Base-by-base conservation (phyloP, 371 early-diverging fungal species). In the Actinomucor elegans region DNA sequence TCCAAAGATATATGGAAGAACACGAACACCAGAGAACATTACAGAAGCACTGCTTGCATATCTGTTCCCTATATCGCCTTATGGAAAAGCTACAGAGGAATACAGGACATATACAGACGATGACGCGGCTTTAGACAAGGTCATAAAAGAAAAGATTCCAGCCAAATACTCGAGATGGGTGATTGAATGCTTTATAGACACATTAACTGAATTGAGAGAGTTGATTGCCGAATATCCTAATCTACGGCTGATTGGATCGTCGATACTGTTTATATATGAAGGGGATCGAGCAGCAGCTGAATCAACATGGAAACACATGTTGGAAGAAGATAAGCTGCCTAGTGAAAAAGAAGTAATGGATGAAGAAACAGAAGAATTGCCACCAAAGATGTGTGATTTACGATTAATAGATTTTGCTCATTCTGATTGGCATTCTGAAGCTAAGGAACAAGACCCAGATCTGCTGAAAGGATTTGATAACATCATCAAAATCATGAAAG, bases 371-470 rank as follows among this genome's bases (percentile, higher is more conserved):
- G 79, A 78, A 15, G 77, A 76, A 12, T 57, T 65, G 15, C 63
- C 68, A 7, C 58, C 63, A 0, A 71, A 82, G 38, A 51, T 85
- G 32, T 74, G 68, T 44, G 87, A 90, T 52, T 61, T 90, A 56
- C 75, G 85, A 5, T 43, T 85, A 26, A 90, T 92, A 46, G 92
- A 92, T 61, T 91, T 91, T 84, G 88, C 83, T 2, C 92, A 88
- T 60, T 85, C 88, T 26, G 64, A 67, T 14, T 91, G 86, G 85
- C 38, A 62, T 17, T 57, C 62, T 1, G 32, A 63, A 37, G 52
- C 63, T 51, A n/a, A 51, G 11, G 23, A 51, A 23, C 78, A 71
- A 47, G 78, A 77, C 49, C 44, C 50, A 20, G 68, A 63, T 0
- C 21, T 74, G 11, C 14, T 77, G 12, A 56, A 66, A 26, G 78